Conservation (phyloP, 306 rosid genomes). For the Malus asiatica region DNA sequence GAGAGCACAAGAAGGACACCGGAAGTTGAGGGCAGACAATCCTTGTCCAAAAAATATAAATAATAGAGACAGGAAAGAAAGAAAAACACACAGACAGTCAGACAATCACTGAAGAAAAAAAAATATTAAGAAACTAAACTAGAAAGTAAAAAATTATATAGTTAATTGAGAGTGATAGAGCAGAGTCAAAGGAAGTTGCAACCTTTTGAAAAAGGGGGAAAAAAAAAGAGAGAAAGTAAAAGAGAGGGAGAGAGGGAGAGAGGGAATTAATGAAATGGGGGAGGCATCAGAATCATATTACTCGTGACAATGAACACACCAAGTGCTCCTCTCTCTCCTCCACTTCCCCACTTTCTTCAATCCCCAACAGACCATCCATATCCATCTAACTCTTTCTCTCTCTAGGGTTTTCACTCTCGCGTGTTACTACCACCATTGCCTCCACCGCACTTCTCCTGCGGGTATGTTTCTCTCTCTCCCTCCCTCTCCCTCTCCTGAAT, state of each 20-base stretch:
- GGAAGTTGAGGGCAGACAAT: no score
- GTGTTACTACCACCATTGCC: neutral
- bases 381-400: constrained; percentile 3
- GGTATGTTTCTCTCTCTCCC: constrained; percentile 13
- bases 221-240: constrained; percentile 6
- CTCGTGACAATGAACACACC: constrained; percentile 9
- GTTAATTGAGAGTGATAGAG: neutral
- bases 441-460: constrained; percentile 12
- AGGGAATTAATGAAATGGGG: constrained; percentile 20
- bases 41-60: neutral
- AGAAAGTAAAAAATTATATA: neutral
- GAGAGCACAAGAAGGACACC: no score
- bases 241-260: neutral
- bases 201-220: constrained; percentile 7
- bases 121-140: neutral
- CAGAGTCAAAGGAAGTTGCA: constrained; percentile 25
- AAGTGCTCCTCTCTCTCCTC: constrained; percentile 43
- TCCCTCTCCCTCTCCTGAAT: neutral
- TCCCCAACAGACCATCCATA: neutral
- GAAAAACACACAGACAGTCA: neutral
- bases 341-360: constrained; percentile 30
- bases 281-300: constrained; percentile 33
- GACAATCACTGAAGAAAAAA: neutral
- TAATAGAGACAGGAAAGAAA: neutral
- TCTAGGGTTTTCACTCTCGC: constrained; percentile 19